Base-by-base conservation (phyloP, 1,139 yeast genomes). In the Spathaspora sp. region DNA sequence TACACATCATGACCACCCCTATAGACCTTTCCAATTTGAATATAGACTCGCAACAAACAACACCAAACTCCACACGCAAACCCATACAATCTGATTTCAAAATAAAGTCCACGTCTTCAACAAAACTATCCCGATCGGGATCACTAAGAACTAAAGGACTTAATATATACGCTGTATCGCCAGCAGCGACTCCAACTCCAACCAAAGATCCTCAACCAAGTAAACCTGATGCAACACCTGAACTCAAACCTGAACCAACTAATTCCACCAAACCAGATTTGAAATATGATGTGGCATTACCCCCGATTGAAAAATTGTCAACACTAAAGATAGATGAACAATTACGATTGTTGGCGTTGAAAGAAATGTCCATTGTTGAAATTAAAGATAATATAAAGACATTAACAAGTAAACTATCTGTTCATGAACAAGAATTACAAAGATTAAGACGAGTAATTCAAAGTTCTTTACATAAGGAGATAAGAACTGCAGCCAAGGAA, bases 291-390 rank as follows among this genome's bases (percentile, higher is more conserved):
- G 46, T 66, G 5, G 63, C 68, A 1, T 51, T 72, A 10, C 78
- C 78, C 1, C 64, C 63, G 33, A 51, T 58, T 17, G 68, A 63
- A 20, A 68, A 67, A 42, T 59, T 74, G 18, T 50, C 49, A 9
- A 47, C 52, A 4, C 57, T 73, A 49, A 78, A 70, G 16, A 67
- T 82, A 9, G 81, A 80, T 47, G 81, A 78, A n/a, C 81, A 81
- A 48, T 64, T 83, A 42, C 63, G 86, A 47, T 60, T 76, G 11
- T 63, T 83, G 45, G 88, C 88, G 0, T 62, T 80, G 33, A 82
- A 81, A 54, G 89, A 83, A 56, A 81, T 82, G 85, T 68, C 73
- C 17, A 68, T 81, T 26, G 79, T 82, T 36, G 86, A 81, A 51
- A 59, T 81, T 39, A 80, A 77, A 47, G 84, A 81, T 54, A 68